phyloP scores from a whole-genome alignment of 345 rosid genomes.

The Gynandropsis gynandra region DNA sequence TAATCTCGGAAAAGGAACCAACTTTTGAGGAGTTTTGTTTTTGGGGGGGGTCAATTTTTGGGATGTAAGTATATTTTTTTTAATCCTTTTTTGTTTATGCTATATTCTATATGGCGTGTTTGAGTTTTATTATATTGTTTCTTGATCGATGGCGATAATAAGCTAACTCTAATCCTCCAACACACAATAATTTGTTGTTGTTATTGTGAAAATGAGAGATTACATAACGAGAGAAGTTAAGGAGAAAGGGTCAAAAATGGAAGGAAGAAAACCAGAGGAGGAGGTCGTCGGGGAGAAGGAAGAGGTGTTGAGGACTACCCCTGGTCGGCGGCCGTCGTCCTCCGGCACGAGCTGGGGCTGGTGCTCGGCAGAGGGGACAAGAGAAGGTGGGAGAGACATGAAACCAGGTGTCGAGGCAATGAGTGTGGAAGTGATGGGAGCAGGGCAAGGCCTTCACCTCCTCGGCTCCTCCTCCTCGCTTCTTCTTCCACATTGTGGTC shows the following conservation, averaged over 20 bases:
- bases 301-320: no score
- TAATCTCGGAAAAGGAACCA: conserved; percentile 11
- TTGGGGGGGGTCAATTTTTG: no score
- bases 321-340: no score
- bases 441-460: conserved; percentile 49
- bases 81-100: no score
- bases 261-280: conserved; percentile 49
- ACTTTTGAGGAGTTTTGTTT: neutral
- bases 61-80: neutral
- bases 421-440: conserved; percentile 57
- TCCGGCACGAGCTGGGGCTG: no score
- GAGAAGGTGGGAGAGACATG: conserved; percentile 38
- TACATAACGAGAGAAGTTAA: neutral
- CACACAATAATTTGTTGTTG: no score
- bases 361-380: conserved; percentile 49
- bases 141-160: no score
- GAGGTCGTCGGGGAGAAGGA: conserved; percentile 48
- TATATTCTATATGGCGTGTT: no score
- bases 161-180: no score
- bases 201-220: neutral
- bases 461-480: neutral
- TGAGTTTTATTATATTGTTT: no score
- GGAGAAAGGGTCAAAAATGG: conserved; percentile 26
- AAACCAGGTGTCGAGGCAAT: conserved; percentile 67
- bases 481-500: conserved; percentile 37